Evolutionary conservation across 2,329 filamentous ascomycete genomes (phyloP).

Genomic region (Verticillium zaregamsianum): DNA sequence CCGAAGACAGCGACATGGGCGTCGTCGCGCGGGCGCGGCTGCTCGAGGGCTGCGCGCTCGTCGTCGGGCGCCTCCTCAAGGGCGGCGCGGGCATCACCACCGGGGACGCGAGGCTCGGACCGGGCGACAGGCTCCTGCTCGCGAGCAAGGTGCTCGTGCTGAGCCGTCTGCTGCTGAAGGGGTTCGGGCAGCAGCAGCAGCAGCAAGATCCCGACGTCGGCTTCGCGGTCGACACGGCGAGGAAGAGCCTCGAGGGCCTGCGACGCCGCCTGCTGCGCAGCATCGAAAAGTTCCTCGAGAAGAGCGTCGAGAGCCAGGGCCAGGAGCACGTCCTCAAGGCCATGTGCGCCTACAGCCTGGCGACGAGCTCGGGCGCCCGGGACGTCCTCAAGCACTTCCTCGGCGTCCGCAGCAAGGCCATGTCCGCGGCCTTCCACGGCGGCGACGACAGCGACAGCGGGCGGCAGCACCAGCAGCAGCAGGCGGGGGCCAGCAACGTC

Average conservation of each 20-base stretch:
- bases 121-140: slow-evolving; percentile 48
- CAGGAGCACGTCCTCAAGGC: slow-evolving; percentile 61
- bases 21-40: slow-evolving; percentile 41
- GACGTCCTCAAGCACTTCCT: slow-evolving; percentile 80
- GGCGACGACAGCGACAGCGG: slow-evolving; percentile 25
- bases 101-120: slow-evolving; percentile 18
- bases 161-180: slow-evolving; percentile 70
- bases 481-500: slow-evolving; percentile 40
- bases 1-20: slow-evolving; percentile 18
- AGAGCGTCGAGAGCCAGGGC: slow-evolving; percentile 48
- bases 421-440: slow-evolving; percentile 57
- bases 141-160: slow-evolving; percentile 72
- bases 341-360: slow-evolving; percentile 77
- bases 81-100: slow-evolving; percentile 17
- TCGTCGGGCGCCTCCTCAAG: slow-evolving; percentile 45
- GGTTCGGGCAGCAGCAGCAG: slow-evolving; percentile 50
- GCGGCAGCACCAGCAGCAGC: slow-evolving; percentile 23
- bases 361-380: slow-evolving; percentile 72
- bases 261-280: slow-evolving; percentile 60
- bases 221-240: slow-evolving; percentile 52
- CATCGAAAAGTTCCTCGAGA: slow-evolving; percentile 66
- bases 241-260: slow-evolving; percentile 58
- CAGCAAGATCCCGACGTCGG: slow-evolving; percentile 24
- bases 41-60: slow-evolving; percentile 47
- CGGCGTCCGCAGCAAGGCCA: slow-evolving; percentile 64